A percentile compares a stretch with the other conserved stretches of the same genome.
These are phyloP conservation scores for Hagleromyces aurorensis DNA, from an alignment of 805 yeast genomes.

Conservation along the genomic window DNA sequence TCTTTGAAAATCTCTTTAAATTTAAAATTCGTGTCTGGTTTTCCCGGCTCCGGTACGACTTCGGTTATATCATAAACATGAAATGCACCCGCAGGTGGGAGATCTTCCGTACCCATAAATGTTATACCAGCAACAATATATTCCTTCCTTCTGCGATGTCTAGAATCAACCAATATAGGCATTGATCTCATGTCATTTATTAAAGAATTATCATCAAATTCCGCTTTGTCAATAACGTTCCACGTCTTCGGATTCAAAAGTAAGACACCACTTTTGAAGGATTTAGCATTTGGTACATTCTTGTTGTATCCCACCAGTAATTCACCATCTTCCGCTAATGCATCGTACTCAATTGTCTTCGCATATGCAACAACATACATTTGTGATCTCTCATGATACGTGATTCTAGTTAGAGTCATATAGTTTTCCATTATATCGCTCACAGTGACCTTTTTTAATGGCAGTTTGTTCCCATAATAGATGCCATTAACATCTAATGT, in stretches of 20 bases:
- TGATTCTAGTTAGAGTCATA: slow-evolving; percentile 50
- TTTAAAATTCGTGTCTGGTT: slow-evolving; percentile 75
- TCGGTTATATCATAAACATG: slow-evolving; percentile 67
- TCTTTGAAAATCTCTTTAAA: slow-evolving; percentile 68
- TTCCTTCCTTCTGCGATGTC: slow-evolving; percentile 45
- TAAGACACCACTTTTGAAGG: slow-evolving; percentile 53
- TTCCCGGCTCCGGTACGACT: slow-evolving; percentile 82
- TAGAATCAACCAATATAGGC: slow-evolving; percentile 33
- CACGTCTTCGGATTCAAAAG: slow-evolving; percentile 69
- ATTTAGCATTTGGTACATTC: slow-evolving; percentile 41
- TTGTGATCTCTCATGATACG: slow-evolving; percentile 61
- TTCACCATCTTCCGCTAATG: slow-evolving; percentile 68
- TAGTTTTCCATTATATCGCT: slow-evolving; percentile 33
- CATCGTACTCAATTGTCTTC: slow-evolving; percentile 49
- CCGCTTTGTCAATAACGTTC: slow-evolving; percentile 65
- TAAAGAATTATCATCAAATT: slow-evolving; percentile 60
- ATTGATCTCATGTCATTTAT: slow-evolving; percentile 32
- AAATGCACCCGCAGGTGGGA: slow-evolving; percentile 71
- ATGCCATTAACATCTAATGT: slow-evolving; percentile 30
- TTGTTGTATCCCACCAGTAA: slow-evolving; percentile 50
- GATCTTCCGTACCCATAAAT: slow-evolving; percentile 67
- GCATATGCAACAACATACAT: slow-evolving; percentile 57
- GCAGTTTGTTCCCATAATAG: slow-evolving; percentile 53
- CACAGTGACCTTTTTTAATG: slow-evolving; percentile 43
- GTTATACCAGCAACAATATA: slow-evolving; percentile 76